Percentiles rank a stretch among this genome's conserved stretches.
Conservation (phyloP, 345 rosid species). For the Turnera subulata region DNA sequence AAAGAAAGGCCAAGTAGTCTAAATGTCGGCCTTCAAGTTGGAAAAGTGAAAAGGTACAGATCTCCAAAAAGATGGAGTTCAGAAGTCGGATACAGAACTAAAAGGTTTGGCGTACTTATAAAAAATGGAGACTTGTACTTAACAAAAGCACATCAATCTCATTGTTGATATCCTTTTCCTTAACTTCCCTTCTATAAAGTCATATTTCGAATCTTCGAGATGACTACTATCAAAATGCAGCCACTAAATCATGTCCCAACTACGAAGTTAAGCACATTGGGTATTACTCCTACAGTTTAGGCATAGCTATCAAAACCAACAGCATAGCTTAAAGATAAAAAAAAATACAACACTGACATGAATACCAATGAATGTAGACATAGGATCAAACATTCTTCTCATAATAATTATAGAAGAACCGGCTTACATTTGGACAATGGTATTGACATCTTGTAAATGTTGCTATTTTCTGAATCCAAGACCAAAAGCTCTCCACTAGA, state of each 20-base stretch:
- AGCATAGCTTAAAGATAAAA: not conserved
- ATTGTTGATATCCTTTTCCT: not conserved
- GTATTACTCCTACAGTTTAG: not conserved
- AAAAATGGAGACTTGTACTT: slow-evolving; percentile 46
- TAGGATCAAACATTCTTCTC: not conserved
- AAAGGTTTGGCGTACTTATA: slow-evolving; percentile 20
- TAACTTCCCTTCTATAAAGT: not conserved
- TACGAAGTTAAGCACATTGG: slow-evolving; percentile 37
- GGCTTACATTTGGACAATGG: slow-evolving; percentile 28
- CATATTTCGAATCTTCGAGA: slow-evolving; percentile 14
- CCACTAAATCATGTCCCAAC: slow-evolving; percentile 13
- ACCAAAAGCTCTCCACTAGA: slow-evolving; percentile 26
- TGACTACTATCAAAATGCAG: slow-evolving; percentile 1
- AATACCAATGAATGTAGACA: not conserved
- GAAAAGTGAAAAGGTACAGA: slow-evolving; percentile 19
- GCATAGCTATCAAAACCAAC: not conserved
- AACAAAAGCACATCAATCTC: slow-evolving; percentile 34
- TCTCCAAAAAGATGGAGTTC: slow-evolving; percentile 24
- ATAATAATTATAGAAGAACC: not conserved
- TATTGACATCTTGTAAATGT: slow-evolving; percentile 28
- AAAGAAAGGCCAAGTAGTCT: no score
- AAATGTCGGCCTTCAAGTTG: slow-evolving; percentile 8
- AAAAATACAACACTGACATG: not conserved
- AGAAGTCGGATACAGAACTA: slow-evolving; percentile 8
- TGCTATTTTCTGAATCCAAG: slow-evolving; percentile 31